phyloP scores from a whole-genome alignment of 179 eudicot species.

The Drosera spatulata region DNA sequence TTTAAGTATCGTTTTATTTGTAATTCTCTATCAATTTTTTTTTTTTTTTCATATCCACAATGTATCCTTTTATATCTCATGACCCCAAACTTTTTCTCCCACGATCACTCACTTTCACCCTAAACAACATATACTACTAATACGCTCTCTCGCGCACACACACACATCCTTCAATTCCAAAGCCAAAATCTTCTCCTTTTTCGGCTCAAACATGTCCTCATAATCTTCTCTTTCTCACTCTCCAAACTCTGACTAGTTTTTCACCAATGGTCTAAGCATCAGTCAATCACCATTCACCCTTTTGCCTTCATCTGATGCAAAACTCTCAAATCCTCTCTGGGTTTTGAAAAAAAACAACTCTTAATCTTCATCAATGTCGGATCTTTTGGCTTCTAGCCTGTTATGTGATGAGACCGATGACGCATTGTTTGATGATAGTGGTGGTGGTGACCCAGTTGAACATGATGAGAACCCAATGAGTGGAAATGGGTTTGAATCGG shows the following conservation, averaged over 20 bases:
- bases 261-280: too few relatives aligned
- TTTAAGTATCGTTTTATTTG: not conserved
- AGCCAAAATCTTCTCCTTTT: constrained; percentile 7
- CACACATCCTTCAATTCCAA: constrained; percentile 22
- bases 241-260: too few relatives aligned
- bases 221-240: too few relatives aligned
- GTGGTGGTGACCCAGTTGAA: constrained; percentile 8
- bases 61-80: not conserved
- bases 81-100: constrained; percentile 15
- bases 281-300: not conserved
- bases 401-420: constrained; percentile 42
- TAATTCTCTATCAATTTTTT: not conserved
- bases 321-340: not conserved
- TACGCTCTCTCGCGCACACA: not conserved
- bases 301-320: constrained; percentile 9
- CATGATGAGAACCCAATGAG: constrained; percentile 8
- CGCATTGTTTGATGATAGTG: constrained; percentile 41
- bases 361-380: constrained; percentile 21
- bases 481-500: constrained; percentile 17
- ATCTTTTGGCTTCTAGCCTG: constrained; percentile 22
- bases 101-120: constrained; percentile 21
- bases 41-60: not conserved
- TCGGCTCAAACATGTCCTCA: too few relatives aligned
- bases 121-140: not conserved
- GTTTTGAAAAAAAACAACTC: constrained; percentile 4